These are phyloP conservation scores for Pseudogymnoascus sp. DNA, from an alignment of 2,329 filamentous ascomycete species.

Conservation along the genomic window DNA sequence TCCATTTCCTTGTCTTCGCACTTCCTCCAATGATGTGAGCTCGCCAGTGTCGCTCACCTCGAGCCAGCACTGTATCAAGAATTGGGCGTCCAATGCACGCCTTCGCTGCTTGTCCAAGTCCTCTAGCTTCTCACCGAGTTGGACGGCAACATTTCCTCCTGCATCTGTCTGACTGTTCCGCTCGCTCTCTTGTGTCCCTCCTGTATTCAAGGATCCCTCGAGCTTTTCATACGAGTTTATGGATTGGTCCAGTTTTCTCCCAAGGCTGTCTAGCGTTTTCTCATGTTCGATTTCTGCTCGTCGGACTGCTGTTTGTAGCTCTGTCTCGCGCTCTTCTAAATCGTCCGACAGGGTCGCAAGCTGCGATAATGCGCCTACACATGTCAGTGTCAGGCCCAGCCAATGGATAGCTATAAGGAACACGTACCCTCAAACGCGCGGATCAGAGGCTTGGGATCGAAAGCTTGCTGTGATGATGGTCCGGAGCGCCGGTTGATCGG, in stretches of 20 bases:
- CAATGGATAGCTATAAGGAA: background rate
- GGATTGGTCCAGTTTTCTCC: slow-evolving; percentile 81
- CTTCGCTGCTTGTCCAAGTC: slow-evolving; percentile 88
- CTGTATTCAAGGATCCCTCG: slow-evolving; percentile 68
- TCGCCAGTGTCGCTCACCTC: slow-evolving; percentile 88
- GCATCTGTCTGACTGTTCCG: slow-evolving; percentile 32
- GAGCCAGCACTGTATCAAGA: slow-evolving; percentile 92
- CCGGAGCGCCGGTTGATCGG: slow-evolving; percentile 73
- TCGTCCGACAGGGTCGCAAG: slow-evolving; percentile 69
- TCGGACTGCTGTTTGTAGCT: slow-evolving; percentile 80
- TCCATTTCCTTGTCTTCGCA: slow-evolving; percentile 73
- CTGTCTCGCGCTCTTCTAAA: slow-evolving; percentile 81
- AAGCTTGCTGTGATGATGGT: slow-evolving; percentile 48
- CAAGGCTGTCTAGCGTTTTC: slow-evolving; percentile 78
- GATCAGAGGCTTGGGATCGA: slow-evolving; percentile 95
- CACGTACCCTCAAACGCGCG: slow-evolving; percentile 74
- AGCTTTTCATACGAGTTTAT: slow-evolving; percentile 87
- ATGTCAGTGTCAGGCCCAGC: slow-evolving; percentile 21
- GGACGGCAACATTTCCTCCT: slow-evolving; percentile 83
- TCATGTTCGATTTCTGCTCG: slow-evolving; percentile 88
- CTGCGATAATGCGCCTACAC: slow-evolving; percentile 53
- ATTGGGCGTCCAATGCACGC: slow-evolving; percentile 85
- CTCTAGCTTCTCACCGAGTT: slow-evolving; percentile 88
- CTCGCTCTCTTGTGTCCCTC: slow-evolving; percentile 38
- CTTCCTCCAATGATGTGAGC: slow-evolving; percentile 77